A percentile compares a stretch with the other conserved stretches of the same genome.
phyloP scores from a whole-genome alignment of 2,329 filamentous ascomycete species.

The Xylogone sp. region DNA sequence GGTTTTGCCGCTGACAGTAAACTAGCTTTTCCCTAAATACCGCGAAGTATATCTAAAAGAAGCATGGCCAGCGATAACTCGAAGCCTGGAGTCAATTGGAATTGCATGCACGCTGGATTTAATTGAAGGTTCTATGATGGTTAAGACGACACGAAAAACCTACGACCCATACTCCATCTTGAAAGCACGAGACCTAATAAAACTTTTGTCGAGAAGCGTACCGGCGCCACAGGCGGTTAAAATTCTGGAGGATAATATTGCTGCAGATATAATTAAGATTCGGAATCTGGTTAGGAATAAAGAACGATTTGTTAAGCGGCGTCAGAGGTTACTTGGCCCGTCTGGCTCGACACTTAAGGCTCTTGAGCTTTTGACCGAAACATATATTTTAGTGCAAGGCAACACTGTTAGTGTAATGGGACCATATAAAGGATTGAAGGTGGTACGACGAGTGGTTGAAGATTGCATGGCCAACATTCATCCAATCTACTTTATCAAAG shows the following conservation, averaged over 20 bases:
- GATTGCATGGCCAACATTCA: slow-evolving; percentile 97
- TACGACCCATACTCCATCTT: slow-evolving; percentile 90
- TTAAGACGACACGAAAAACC: slow-evolving; percentile 89
- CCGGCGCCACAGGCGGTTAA: slow-evolving; percentile 91
- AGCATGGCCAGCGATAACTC: slow-evolving; percentile 88
- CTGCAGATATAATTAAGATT: slow-evolving; percentile 96
- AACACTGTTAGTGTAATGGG: slow-evolving; percentile 95
- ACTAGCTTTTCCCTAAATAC: slow-evolving; percentile 83
- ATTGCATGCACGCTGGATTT: slow-evolving; percentile 91
- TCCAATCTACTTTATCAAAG: slow-evolving; percentile 88
- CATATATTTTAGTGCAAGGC: slow-evolving; percentile 92
- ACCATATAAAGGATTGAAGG: slow-evolving; percentile 87
- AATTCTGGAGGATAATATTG: slow-evolving; percentile 87
- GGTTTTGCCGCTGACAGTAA: background rate
- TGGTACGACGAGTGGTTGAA: slow-evolving; percentile 82
- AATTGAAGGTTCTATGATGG: slow-evolving; percentile 93
- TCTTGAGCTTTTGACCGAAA: slow-evolving; percentile 83
- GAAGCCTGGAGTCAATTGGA: slow-evolving; percentile 78
- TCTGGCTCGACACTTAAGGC: slow-evolving; percentile 92
- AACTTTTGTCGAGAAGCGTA: slow-evolving; percentile 84
- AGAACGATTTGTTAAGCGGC: slow-evolving; percentile 90
- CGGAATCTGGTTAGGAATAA: slow-evolving; percentile 87
- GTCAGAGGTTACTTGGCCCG: slow-evolving; percentile 88
- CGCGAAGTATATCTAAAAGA: slow-evolving; percentile 91
- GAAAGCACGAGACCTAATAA: slow-evolving; percentile 91